Base-by-base conservation (phyloP, 495 filamentous ascomycete genomes). In the Daldinia decipiens region DNA sequence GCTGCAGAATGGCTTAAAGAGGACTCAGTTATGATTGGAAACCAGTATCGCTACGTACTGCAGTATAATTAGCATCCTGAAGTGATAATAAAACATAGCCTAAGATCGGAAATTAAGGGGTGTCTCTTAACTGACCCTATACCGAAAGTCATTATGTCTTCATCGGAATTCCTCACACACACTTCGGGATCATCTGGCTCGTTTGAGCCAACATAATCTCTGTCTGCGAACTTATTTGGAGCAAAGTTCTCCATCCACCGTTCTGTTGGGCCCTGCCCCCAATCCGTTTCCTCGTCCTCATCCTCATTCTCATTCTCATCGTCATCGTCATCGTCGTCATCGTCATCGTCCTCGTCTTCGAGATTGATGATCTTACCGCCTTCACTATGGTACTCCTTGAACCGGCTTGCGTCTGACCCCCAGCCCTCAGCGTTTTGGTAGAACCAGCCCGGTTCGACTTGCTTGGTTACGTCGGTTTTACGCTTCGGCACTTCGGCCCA, bases 61-160 rank as follows among this genome's bases (percentile, higher is more conserved):
- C 13, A 0, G 21, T 11, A 17, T n/a, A 11, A 1, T 59, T 59
- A 59, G 56, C 21, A 45, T 59, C 0, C 5, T 53, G 17, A 31
- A 26, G 11, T 32, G 21, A 27, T 31, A 31, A 24, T 24, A 2
- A 24, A 24, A 24, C 21, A 24, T 24, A 24, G 21, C 21, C 2
- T 24, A 24, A 24, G 21, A 32, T 32, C 9, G 7, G 29, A 32
- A 27, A 24, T n/a, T 19, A 26, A 26, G 56, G 31, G 24, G 19
- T 9, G 17, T 24, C 19, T 47, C 19, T 24, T n/a, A 27, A 45
- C 56, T 15, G 9, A 59, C 56, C 56, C 56, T 59, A 59, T 11
- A 17, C 56, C 56, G 4, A 45, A 59, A 24, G 27, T 34, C 3
- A 8, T 9, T 45, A 26, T 5, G 21, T 59, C 56, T 9, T 59